A percentile compares a stretch with the other conserved stretches of the same genome.
Evolutionary conservation across 352 stramenopile genomes (phyloP).

Genomic region (Globisporangium lucens): DNA sequence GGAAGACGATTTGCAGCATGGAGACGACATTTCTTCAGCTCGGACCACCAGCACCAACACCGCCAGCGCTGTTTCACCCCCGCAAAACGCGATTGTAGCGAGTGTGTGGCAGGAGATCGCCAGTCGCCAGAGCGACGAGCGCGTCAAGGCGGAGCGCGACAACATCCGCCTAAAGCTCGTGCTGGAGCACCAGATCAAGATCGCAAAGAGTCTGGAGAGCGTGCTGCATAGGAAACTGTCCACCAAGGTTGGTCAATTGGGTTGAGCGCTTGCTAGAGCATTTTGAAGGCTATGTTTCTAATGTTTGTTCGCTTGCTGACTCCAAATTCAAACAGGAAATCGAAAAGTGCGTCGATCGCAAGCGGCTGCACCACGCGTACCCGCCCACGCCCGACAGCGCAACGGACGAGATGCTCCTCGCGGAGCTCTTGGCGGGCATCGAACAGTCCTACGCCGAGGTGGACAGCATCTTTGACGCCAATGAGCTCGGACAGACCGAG

Average conservation of each 20-base stretch:
- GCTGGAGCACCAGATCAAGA: slow-evolving; percentile 22
- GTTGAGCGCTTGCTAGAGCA: neutral
- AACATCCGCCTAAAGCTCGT: slow-evolving; percentile 22
- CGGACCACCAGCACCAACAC: no score
- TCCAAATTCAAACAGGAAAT: slow-evolving; percentile 9
- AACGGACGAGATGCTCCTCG: slow-evolving; percentile 27
- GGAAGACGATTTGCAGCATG: neutral
- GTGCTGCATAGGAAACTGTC: slow-evolving; percentile 16
- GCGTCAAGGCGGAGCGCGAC: slow-evolving; percentile 16
- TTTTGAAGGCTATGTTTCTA: neutral
- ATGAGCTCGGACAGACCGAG: slow-evolving; percentile 27
- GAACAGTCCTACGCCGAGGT: slow-evolving; percentile 36
- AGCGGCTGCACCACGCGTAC: slow-evolving; percentile 19
- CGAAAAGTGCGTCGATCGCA: slow-evolving; percentile 12
- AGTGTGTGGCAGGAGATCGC: slow-evolving; percentile 43
- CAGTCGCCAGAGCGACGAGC: slow-evolving; percentile 31
- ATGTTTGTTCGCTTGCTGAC: neutral
- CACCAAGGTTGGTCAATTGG: slow-evolving; percentile 10
- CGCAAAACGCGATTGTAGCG: neutral
- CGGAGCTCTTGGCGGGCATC: slow-evolving; percentile 32
- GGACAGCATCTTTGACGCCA: slow-evolving; percentile 31
- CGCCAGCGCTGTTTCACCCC: neutral
- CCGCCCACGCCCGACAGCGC: slow-evolving; percentile 22
- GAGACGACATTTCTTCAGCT: neutral
- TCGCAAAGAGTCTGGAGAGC: slow-evolving; percentile 19